Evolutionary conservation across 768 basidiomycete genomes (phyloP), one percentile per base, ranked within the genome.

Genomic region (Filobasidium floriforme): DNA sequence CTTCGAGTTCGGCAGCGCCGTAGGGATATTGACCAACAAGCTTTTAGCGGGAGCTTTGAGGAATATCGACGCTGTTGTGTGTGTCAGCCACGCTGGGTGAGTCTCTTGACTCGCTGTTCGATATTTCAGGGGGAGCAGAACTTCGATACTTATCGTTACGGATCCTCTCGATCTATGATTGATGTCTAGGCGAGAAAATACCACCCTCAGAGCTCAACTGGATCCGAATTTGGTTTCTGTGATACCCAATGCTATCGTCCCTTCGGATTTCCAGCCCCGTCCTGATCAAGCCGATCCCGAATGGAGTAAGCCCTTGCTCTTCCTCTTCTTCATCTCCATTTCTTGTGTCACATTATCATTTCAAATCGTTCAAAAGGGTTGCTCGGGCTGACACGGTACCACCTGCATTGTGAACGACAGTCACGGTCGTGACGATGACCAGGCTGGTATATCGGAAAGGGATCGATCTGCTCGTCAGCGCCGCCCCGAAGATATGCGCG

Each of bases 21-120:
- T 92, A 0, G 92, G 93, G 71, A 94, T 99, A 46, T 81, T 97
- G 69, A 97, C 96, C 6, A 99, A 99, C 81, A 99, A 99, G 77
- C 84, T 99, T 41, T 81, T 98, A 46, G 88, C 85, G 12, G 92
- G 85, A 4, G 87, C 89, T 1, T 80, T 99, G 73, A 85, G 87
- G 67, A 92, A 94, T 75, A 90, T 93, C 0, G 94, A 98, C 71
- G 91, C 88, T 0, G 90, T 89, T 0, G 92, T 98, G 28, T 97
- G 92, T 71, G 96, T 98, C 59, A 94, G 92, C 9, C 89, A 98
- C 79, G 97, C 93, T 0, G 92, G 94, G 94, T 91, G 74, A 62
- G 85, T 70, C 12, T 22, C 7, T 18, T 3, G 14, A 41, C 57
- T 40, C 52, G 52, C 18, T 19, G 28, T 68, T 60, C 22, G 11